phyloP scores from a whole-genome alignment of 345 rosid species.

The Erodium maritimum region DNA sequence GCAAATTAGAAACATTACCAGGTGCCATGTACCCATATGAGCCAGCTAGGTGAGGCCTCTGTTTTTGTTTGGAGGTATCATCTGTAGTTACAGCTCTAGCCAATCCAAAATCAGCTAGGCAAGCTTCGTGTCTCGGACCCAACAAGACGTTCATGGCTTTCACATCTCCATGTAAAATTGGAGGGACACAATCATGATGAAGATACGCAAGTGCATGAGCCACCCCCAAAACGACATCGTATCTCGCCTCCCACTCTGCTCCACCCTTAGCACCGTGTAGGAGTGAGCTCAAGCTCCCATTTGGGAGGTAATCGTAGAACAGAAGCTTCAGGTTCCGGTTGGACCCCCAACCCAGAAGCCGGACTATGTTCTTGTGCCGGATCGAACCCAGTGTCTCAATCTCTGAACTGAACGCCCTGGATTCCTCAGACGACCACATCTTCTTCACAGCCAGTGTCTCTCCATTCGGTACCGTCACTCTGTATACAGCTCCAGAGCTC shows the following conservation, averaged over 20 bases:
- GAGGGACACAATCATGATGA: slow-evolving; percentile 85
- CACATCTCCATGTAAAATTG: slow-evolving; percentile 92
- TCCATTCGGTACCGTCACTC: slow-evolving; percentile 53
- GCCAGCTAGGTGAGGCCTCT: slow-evolving; percentile 70
- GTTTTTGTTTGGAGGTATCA: slow-evolving; percentile 32
- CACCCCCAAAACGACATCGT: slow-evolving; percentile 57
- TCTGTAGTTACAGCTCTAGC: slow-evolving; percentile 37
- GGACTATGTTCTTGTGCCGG: slow-evolving; percentile 72
- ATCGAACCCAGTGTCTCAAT: slow-evolving; percentile 74
- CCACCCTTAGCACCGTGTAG: slow-evolving; percentile 82
- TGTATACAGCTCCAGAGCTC: slow-evolving; percentile 88
- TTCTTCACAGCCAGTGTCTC: slow-evolving; percentile 83
- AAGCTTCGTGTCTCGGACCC: slow-evolving; percentile 60
- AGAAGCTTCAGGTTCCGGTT: slow-evolving; percentile 63
- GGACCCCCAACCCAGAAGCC: slow-evolving; percentile 82
- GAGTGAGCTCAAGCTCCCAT: slow-evolving; percentile 85
- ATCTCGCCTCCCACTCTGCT: slow-evolving; percentile 74
- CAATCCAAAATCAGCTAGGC: slow-evolving; percentile 83
- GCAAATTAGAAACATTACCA: slow-evolving; percentile 44
- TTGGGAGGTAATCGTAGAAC: slow-evolving; percentile 90
- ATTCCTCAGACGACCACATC: slow-evolving; percentile 82
- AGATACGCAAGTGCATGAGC: slow-evolving; percentile 89
- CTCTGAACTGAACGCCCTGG: slow-evolving; percentile 75
- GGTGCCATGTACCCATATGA: slow-evolving; percentile 99
- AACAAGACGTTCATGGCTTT: slow-evolving; percentile 88